Base-by-base conservation (phyloP, 2,329 filamentous ascomycete genomes). In the Exophiala lecanii-corni region DNA sequence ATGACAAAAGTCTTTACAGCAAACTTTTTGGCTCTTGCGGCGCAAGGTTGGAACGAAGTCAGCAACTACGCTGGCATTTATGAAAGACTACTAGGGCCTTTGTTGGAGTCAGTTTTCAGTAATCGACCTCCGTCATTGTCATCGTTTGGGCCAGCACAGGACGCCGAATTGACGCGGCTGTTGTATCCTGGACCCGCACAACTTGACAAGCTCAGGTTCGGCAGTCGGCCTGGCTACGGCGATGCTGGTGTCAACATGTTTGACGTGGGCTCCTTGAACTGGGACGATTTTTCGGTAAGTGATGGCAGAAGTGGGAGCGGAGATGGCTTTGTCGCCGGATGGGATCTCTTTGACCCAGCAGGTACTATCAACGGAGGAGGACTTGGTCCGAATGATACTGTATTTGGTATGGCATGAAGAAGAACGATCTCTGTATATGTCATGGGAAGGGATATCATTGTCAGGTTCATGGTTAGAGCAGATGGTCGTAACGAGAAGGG, bases 201-300 rank as follows among this genome's bases (percentile, higher is more conserved):
- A 36, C 41, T 57, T 7, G 55, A 57, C 20, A 54, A 57, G 37
- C 33, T 57, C 18, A 43, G 55, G 20, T 57, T 57, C 32, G 55
- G 55, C 13, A 52, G 45, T 25, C 41, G 49, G 7, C 42, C 37
- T 13, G 45, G 39, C n/a, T 38, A 51, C 53, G 68, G 66, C 6
- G 61, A 64, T 19, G 66, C 69, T 40, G 63, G 62, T 7, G 48
- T 67, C 9, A 48, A 56, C 3, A 59, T 55, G 2, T 48, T 61
- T 31, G 60, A 70, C 37, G 39, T 55, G 16, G 48, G 49, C 2
- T 45, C 47, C 4, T 36, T 57, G 28, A 57, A 56, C 31, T 56
- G 53, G 51, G 53, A 56, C 13, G 55, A 57, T 18, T 55, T 55
- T 20, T 51, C 51, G 21, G 49, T 56, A 7, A 55, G 55, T 31